phyloP scores from a whole-genome alignment of 1,284 basidiomycete species.

The Irpex sp. region DNA sequence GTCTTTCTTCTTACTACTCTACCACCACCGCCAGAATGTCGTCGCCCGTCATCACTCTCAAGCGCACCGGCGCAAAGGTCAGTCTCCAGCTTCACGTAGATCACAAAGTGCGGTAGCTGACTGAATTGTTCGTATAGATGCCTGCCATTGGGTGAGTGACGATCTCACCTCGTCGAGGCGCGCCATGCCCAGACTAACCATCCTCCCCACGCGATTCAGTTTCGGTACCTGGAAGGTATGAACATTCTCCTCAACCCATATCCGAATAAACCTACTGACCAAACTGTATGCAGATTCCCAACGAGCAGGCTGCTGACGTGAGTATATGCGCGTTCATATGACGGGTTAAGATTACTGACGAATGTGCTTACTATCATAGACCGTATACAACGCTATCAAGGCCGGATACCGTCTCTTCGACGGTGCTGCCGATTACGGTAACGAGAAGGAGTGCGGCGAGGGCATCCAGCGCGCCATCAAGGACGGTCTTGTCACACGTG shows the following conservation, averaged over 20 bases:
- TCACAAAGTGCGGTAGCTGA: constrained; percentile 8
- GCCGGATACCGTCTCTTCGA: constrained; percentile 81
- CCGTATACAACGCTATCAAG: constrained; percentile 70
- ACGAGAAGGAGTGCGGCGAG: constrained; percentile 85
- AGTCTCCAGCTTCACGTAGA: constrained; percentile 8
- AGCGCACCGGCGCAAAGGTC: constrained; percentile 60
- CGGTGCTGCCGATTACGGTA: constrained; percentile 78
- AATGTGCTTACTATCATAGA: constrained; percentile 30
- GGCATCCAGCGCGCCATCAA: constrained; percentile 71
- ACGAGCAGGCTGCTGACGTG: constrained; percentile 55
- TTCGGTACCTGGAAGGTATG: constrained; percentile 70
- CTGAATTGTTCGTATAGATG: constrained; percentile 39
- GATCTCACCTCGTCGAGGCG: neutral
- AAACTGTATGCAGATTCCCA: constrained; percentile 45
- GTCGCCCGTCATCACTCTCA: constrained; percentile 46
- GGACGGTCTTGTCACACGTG: constrained; percentile 70
- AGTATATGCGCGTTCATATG: constrained; percentile 17
- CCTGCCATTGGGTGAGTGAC: constrained; percentile 52
- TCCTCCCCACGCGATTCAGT: constrained; percentile 28
- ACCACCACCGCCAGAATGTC: constrained; percentile 16
- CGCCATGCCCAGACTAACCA: constrained; percentile 7
- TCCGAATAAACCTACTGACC: neutral
- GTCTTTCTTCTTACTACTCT: constrained; percentile 10
- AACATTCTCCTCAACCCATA: neutral
- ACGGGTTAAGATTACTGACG: too few relatives aligned